Conservation (phyloP, 1,284 basidiomycete species). For the Naganishia sp. region DNA sequence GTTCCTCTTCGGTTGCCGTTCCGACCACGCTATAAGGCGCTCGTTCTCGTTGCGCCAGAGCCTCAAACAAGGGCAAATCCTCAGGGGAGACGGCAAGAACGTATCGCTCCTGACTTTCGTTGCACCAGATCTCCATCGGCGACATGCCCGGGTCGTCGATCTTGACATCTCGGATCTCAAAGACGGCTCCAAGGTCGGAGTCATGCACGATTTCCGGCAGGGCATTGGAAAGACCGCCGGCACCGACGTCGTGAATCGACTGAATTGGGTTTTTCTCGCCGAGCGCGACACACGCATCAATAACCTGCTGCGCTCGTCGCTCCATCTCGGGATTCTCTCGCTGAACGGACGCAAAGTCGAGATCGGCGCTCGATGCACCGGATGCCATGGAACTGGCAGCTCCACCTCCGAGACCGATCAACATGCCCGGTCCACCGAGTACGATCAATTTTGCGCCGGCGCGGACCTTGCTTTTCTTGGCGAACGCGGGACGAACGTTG, state of each 20-base stretch:
- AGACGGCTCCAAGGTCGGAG: slow-evolving; percentile 81
- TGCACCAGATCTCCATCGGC: slow-evolving; percentile 99
- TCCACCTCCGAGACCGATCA: slow-evolving; percentile 95
- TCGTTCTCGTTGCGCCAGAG: slow-evolving; percentile 81
- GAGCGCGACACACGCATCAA: slow-evolving; percentile 79
- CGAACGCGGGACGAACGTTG: slow-evolving; percentile 80
- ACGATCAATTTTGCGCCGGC: slow-evolving; percentile 86
- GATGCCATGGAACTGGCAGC: slow-evolving; percentile 92
- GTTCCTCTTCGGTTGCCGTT: slow-evolving; percentile 74
- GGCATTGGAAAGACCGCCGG: slow-evolving; percentile 94
- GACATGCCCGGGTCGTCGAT: slow-evolving; percentile 93
- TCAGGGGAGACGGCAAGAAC: slow-evolving; percentile 80
- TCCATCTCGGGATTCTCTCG: slow-evolving; percentile 99
- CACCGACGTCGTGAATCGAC: slow-evolving; percentile 97
- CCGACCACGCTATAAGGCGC: slow-evolving; percentile 89
- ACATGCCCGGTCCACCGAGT: slow-evolving; percentile 93
- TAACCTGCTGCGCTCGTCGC: slow-evolving; percentile 93
- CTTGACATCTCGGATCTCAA: slow-evolving; percentile 91
- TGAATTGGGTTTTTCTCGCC: slow-evolving; percentile 77
- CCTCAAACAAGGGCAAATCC: slow-evolving; percentile 63
- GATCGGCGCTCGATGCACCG: slow-evolving; percentile 80
- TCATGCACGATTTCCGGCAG: slow-evolving; percentile 97
- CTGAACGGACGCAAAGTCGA: slow-evolving; percentile 97
- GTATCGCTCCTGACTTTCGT: slow-evolving; percentile 97
- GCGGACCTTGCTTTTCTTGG: slow-evolving; percentile 72